Evolutionary conservation across 164 flowering plant genomes (phyloP).

Genomic region (Buxus sempervirens): DNA sequence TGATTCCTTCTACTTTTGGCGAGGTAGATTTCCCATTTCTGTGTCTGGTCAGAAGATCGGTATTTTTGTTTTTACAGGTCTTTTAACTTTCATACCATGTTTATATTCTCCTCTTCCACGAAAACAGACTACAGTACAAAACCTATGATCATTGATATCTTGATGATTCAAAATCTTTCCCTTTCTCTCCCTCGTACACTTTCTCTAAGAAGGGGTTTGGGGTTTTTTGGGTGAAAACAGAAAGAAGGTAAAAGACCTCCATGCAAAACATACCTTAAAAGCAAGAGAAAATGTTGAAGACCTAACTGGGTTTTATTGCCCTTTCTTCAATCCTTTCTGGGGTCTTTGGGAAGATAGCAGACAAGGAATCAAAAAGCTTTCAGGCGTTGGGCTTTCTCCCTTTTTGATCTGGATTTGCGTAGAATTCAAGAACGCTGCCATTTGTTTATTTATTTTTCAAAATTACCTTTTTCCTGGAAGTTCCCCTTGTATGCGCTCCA

Average conservation of each 20-base stretch:
- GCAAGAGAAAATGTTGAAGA: conserved; percentile 13
- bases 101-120: neutral
- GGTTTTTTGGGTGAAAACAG: conserved; percentile 9
- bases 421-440: conserved; percentile 19
- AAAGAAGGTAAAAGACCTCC: conserved; percentile 18
- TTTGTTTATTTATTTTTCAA: conserved; percentile 1
- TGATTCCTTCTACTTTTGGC: conserved; percentile 6
- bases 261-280: conserved; percentile 8
- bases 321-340: conserved; percentile 26
- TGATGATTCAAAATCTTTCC: neutral
- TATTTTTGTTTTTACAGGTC: neutral
- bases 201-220: conserved; percentile 7
- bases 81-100: neutral
- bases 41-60: conserved; percentile 3
- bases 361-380: conserved; percentile 5
- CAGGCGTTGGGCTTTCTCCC: conserved; percentile 10
- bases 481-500: conserved; percentile 5
- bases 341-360: conserved; percentile 8
- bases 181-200: neutral
- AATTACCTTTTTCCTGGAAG: conserved; percentile 7
- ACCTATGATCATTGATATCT: too few relatives aligned
- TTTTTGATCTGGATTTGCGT: conserved; percentile 26
- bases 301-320: conserved; percentile 30
- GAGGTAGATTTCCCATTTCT: conserved; percentile 7
- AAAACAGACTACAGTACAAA: neutral